Conservation (phyloP, 495 filamentous ascomycete genomes). For the Aspergillus mulundensis region DNA sequence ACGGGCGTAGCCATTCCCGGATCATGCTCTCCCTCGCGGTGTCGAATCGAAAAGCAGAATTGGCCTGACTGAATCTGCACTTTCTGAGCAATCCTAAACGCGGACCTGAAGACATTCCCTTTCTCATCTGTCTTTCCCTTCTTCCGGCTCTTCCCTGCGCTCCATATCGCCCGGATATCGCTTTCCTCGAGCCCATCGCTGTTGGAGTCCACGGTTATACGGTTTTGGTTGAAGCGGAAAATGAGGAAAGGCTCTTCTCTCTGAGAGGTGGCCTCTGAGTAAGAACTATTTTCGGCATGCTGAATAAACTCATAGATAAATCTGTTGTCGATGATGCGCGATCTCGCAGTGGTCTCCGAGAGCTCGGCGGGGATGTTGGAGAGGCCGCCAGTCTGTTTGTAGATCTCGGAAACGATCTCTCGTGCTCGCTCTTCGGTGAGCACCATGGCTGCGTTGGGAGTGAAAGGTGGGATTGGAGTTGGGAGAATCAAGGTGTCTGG, state of each 20-base stretch:
- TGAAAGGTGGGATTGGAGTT: too few relatives aligned
- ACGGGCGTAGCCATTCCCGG: conserved; percentile 1
- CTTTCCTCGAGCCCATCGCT: conserved; percentile 5
- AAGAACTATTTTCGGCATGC: conserved; percentile 2
- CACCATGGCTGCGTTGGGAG: too few relatives aligned
- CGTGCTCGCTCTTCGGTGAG: neutral
- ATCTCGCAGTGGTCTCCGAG: neutral
- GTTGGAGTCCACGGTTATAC: conserved; percentile 1
- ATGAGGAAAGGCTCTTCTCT: neutral
- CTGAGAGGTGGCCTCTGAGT: neutral
- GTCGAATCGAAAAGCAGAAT: conserved; percentile 9
- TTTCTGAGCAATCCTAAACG: neutral
- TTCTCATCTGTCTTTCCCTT: conserved; percentile 1
- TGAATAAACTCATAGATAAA: conserved; percentile 11
- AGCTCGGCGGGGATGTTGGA: neutral
- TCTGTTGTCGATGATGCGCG: neutral
- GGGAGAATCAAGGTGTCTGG: too few relatives aligned
- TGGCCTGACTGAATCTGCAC: conserved; percentile 3
- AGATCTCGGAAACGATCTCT: conserved; percentile 4
- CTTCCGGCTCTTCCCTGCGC: neutral
- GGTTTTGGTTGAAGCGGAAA: neutral
- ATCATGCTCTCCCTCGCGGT: conserved; percentile 2
- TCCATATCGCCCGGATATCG: conserved; percentile 11
- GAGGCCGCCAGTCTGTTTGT: conserved; percentile 5
- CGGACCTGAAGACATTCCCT: neutral